A percentile compares a stretch with the other conserved stretches of the same genome.
Evolutionary conservation across 2,329 filamentous ascomycete species (phyloP).

Genomic region (Aotearoamyces nothofagi): DNA sequence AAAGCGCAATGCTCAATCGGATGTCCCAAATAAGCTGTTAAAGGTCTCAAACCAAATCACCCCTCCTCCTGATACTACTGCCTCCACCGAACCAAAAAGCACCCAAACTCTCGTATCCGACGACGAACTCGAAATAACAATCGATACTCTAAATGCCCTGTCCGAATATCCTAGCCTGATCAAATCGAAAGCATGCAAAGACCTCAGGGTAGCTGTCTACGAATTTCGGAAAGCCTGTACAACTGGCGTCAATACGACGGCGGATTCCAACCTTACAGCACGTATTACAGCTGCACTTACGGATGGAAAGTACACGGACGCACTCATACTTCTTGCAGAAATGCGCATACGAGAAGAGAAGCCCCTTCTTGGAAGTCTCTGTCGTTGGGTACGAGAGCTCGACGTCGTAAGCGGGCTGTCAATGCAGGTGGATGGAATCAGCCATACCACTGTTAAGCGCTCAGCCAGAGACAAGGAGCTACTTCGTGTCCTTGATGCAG

Average conservation of each 20-base stretch:
- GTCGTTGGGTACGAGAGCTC: constrained; percentile 57
- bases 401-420: constrained; percentile 53
- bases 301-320: constrained; percentile 51
- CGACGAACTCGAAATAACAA: constrained; percentile 51
- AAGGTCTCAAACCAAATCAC: not conserved
- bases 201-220: constrained; percentile 50
- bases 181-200: constrained; percentile 54
- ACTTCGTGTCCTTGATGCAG: constrained; percentile 45
- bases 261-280: constrained; percentile 47
- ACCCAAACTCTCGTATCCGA: constrained; percentile 38
- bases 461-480: constrained; percentile 35
- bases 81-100: constrained; percentile 28
- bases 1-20: not conserved
- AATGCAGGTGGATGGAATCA: constrained; percentile 30
- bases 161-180: constrained; percentile 44
- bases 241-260: constrained; percentile 45
- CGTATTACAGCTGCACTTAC: constrained; percentile 49
- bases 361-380: constrained; percentile 53
- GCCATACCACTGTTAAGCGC: constrained; percentile 20
- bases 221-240: constrained; percentile 55
- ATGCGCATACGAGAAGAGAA: constrained; percentile 52
- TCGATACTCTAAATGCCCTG: constrained; percentile 46
- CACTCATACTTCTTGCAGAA: constrained; percentile 48
- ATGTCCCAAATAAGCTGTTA: not conserved
- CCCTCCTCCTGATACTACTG: not conserved